Conservation (phyloP, 163 green algal species). For the Trebouxia gelatinosa region DNA sequence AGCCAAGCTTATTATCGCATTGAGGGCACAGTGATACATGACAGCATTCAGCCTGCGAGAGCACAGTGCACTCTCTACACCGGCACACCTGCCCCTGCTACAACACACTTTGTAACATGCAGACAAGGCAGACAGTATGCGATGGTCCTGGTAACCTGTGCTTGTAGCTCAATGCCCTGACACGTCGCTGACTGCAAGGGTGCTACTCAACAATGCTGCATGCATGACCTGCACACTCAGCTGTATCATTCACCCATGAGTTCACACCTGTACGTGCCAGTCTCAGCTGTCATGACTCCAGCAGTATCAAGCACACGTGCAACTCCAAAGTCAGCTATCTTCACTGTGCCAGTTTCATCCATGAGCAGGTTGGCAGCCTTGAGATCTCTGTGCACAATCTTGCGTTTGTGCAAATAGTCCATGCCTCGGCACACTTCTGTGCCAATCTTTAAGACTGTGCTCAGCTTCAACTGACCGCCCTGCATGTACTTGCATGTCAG, state of each 20-base stretch:
- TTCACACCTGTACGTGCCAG: slow-evolving; percentile 87
- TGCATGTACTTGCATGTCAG: too few relatives aligned
- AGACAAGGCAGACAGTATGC: too few relatives aligned
- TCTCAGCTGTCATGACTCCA: slow-evolving; percentile 98
- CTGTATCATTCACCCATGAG: too few relatives aligned
- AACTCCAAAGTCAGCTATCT: slow-evolving; percentile 97
- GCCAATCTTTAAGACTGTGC: slow-evolving; percentile 77
- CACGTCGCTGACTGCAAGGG: too few relatives aligned
- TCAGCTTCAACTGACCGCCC: slow-evolving; percentile 64
- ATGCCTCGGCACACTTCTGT: slow-evolving; percentile 92
- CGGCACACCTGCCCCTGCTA: too few relatives aligned
- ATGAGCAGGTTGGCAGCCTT: slow-evolving; percentile 99
- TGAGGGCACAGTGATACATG: too few relatives aligned
- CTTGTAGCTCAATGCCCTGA: background rate
- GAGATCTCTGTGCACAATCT: slow-evolving; percentile 98
- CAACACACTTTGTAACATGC: too few relatives aligned
- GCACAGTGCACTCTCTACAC: too few relatives aligned
- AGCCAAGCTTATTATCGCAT: too few relatives aligned
- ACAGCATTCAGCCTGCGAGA: too few relatives aligned
- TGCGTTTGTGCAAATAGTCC: slow-evolving; percentile 98
- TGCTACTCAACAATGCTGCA: too few relatives aligned
- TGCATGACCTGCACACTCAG: too few relatives aligned
- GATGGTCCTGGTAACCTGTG: background rate
- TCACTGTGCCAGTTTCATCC: slow-evolving; percentile 92
- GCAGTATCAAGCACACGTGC: slow-evolving; percentile 83